Evolutionary conservation across 2,329 filamentous ascomycete species (phyloP), one percentile per base, ranked within the genome.

Genomic region (Cryoendolithus antarcticus): DNA sequence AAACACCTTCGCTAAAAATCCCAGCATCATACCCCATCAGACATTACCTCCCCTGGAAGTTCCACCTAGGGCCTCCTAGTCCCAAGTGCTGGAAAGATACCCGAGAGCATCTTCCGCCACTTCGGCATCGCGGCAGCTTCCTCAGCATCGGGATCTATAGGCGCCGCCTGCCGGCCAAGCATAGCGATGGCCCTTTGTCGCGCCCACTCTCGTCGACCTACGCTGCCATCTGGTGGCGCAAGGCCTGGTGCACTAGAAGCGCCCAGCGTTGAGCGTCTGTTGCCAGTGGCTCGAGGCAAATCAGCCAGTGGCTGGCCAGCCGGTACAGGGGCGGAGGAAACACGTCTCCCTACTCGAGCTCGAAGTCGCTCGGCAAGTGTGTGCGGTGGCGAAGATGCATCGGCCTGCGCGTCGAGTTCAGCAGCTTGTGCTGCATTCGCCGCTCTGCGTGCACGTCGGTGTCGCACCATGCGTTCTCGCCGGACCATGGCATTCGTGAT

Each of bases 401-500:
- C 6, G 11, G 30, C 29, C 4, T 12, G 27, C 4, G 12, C 9
- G 12, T 38, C 29, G 34, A 39, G 33, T 30, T 40, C 29, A 3
- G 38, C 9, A n/a, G 19, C 19, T 12, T 12, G 31, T 15, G 34
- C 19, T n/a, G 36, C 34, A 5, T 36, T 35, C n/a, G 13, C 8
- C 4, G 34, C 34, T 27, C 34, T 32, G 4, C 70, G 67, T 39
- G 74, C 70, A 34, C 79, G 67, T 35, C 82, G 59, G 28, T 71
- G 67, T 21, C 80, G 66, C 9, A 86, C 65, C 15, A 81, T 73
- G 10, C 82, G 71, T 60, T 94, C 86, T 30, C 83, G 74, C 12
- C 83, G 77, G 4, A 93, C 86, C 82, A 93, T 93, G 10, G 74
- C 71, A 50, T 93, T 91, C 4, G 86, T 93, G 32, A 93, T 77